Conservation (phyloP, 192 early-diverging fungal species). For the Phlyctochytrium bullatum region DNA sequence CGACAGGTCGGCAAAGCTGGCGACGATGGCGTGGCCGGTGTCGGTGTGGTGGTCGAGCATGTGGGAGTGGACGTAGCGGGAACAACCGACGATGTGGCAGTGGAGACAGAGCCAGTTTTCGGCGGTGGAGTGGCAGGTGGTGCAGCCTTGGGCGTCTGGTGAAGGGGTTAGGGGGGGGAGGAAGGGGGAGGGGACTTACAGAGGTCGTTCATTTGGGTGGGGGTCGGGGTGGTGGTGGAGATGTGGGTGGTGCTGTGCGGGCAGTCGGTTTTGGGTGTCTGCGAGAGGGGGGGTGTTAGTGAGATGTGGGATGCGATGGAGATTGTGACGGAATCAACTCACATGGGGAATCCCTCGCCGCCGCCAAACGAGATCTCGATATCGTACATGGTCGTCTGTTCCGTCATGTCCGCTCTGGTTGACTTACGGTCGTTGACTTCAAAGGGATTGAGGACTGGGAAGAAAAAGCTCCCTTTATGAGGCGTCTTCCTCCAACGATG, state of each 20-base stretch:
- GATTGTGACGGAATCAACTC: too few relatives aligned
- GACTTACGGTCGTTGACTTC: neutral
- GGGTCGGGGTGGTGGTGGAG: neutral
- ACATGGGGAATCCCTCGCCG: too few relatives aligned
- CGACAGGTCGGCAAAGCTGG: neutral
- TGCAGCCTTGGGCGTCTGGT: neutral
- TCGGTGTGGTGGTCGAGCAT: neutral
- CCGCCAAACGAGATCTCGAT: neutral
- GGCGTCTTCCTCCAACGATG: neutral
- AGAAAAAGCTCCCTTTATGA: neutral
- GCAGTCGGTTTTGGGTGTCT: slow-evolving; percentile 10
- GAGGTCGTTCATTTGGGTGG: neutral
- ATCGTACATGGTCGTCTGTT: neutral
- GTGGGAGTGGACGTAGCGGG: neutral
- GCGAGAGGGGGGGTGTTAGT: too few relatives aligned
- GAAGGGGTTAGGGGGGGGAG: neutral
- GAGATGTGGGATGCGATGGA: too few relatives aligned
- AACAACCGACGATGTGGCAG: neutral
- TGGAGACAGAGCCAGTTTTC: slow-evolving; percentile 1
- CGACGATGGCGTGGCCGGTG: neutral
- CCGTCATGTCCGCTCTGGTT: neutral
- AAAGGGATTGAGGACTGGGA: neutral
- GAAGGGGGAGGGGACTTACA: neutral
- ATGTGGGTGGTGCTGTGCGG: neutral
- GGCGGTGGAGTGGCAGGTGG: neutral